Percentiles rank a stretch among this genome's conserved stretches.
phyloP scores from a whole-genome alignment of 768 basidiomycete genomes.

The Lyophyllum shimeji region DNA sequence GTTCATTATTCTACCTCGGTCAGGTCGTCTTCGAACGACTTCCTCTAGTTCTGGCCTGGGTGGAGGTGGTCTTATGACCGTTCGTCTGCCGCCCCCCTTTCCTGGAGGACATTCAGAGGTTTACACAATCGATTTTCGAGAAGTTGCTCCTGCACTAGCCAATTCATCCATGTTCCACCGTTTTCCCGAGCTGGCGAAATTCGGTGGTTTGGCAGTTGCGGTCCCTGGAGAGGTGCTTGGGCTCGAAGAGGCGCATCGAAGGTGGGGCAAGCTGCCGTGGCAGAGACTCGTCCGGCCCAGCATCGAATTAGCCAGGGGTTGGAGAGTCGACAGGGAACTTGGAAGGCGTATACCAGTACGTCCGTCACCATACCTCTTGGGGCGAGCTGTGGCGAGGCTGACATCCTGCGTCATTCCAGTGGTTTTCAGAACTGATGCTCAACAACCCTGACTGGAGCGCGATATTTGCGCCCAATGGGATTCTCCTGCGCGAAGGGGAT shows the following conservation, averaged over 20 bases:
- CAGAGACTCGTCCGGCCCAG: constrained; percentile 71
- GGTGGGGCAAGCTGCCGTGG: constrained; percentile 87
- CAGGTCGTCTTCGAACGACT: background rate
- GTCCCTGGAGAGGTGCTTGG: constrained; percentile 92
- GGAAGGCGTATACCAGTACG: constrained; percentile 69
- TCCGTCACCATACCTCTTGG: constrained; percentile 1
- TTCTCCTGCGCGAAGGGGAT: constrained; percentile 73
- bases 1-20: constrained; percentile 23
- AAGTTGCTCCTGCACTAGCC: constrained; percentile 74
- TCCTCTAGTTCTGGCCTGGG: constrained; percentile 70
- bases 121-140: constrained; percentile 84
- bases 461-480: constrained; percentile 82
- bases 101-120: constrained; percentile 51
- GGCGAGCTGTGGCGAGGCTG: too few relatives aligned
- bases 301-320: constrained; percentile 72
- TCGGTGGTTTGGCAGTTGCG: constrained; percentile 85
- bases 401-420: constrained; percentile 24
- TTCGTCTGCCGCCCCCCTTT: constrained; percentile 64
- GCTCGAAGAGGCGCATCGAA: constrained; percentile 76
- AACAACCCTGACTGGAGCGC: constrained; percentile 70
- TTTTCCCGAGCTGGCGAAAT: constrained; percentile 50
- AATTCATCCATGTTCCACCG: constrained; percentile 73
- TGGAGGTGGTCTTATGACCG: constrained; percentile 86
- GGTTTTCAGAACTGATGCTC: constrained; percentile 57
- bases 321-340: constrained; percentile 78